A percentile compares a stretch with the other conserved stretches of the same genome.
These are phyloP conservation scores for Lactarius pseudohatsudake DNA, from an alignment of 768 basidiomycete genomes.

Conservation along the genomic window DNA sequence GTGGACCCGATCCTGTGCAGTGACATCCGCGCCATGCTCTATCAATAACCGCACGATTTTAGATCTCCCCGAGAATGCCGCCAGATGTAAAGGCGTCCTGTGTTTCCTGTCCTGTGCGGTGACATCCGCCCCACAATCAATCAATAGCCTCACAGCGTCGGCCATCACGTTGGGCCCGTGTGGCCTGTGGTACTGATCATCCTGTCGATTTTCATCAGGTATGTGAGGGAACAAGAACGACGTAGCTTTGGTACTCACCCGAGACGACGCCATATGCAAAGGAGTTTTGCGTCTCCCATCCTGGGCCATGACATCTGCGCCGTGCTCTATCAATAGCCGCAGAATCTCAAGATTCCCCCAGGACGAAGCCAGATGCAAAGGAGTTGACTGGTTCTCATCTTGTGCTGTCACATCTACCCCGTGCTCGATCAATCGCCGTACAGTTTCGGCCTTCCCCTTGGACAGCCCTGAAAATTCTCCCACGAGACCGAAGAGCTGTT, in stretches of 20 bases:
- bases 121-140: not conserved
- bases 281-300: not conserved
- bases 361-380: not conserved
- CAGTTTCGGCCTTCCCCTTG: not conserved
- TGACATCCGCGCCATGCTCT: not conserved
- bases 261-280: not conserved
- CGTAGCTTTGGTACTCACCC: not conserved
- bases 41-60: not conserved
- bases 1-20: not conserved
- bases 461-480: too few species aligned
- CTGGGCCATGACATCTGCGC: not conserved
- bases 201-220: not conserved
- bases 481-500: too few species aligned
- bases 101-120: not conserved
- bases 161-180: too few species aligned
- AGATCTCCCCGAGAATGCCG: not conserved
- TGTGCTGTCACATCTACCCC: not conserved
- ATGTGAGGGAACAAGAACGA: not conserved
- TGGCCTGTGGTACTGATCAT: too few species aligned
- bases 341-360: not conserved
- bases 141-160: not conserved
- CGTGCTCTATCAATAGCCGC: too few species aligned
- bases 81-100: not conserved
- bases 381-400: not conserved
- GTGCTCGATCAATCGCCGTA: not conserved